Evolutionary conservation across 805 yeast species (phyloP).

Genomic region (Hanseniaspora pseudoguilliermondii): DNA sequence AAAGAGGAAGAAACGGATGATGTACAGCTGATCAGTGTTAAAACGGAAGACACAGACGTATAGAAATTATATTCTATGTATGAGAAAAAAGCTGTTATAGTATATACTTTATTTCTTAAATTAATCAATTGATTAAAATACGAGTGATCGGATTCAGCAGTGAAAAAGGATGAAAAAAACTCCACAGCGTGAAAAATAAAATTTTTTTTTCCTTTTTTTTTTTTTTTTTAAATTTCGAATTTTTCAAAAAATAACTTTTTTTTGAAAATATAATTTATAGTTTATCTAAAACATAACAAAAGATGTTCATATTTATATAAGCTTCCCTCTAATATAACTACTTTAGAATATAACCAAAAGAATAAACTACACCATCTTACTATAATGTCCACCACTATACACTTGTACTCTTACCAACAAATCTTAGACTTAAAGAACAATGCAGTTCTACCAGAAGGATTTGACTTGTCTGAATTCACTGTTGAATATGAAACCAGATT

Average conservation of each 20-base stretch:
- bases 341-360: no score
- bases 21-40: neutral
- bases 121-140: no score
- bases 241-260: no score
- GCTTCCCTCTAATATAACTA: no score
- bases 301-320: no score
- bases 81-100: neutral
- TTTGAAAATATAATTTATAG: no score
- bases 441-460: constrained; percentile 49
- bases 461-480: constrained; percentile 52
- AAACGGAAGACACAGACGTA: neutral
- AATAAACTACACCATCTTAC: neutral
- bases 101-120: neutral
- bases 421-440: constrained; percentile 44
- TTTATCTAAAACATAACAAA: no score
- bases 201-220: no score
- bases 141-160: no score
- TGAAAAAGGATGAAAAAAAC: no score
- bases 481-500: constrained; percentile 27
- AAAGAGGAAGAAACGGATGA: neutral
- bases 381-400: constrained; percentile 17
- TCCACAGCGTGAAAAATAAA: no score
- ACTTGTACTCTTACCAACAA: constrained; percentile 54
- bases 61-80: neutral
- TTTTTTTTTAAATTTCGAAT: no score